These are phyloP conservation scores for Neurospora sp. DNA, from an alignment of 495 filamentous ascomycete species.

Conservation along the genomic window DNA sequence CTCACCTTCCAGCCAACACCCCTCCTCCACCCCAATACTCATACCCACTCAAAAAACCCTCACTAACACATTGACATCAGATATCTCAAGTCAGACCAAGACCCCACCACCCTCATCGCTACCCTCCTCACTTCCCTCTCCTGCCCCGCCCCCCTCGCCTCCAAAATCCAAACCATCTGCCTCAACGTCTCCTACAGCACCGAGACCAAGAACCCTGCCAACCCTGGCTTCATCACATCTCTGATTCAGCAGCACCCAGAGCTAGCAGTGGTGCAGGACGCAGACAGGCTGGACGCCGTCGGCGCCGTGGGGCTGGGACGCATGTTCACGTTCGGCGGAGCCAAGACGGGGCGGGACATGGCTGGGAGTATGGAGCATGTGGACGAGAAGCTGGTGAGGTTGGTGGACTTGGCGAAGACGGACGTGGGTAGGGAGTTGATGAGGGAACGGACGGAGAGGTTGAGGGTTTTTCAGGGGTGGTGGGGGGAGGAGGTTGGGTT, in stretches of 20 bases:
- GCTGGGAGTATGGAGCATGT: slow-evolving; percentile 61
- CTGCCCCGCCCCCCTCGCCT: slow-evolving; percentile 43
- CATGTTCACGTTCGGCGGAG: slow-evolving; percentile 66
- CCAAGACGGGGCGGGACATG: slow-evolving; percentile 46
- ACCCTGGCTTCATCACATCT: slow-evolving; percentile 23
- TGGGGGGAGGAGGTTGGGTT: slow-evolving; percentile 55
- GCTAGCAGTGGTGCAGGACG: slow-evolving; percentile 78
- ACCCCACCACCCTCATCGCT: slow-evolving; percentile 44
- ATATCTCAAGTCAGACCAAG: slow-evolving; percentile 47
- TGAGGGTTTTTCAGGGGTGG: slow-evolving; percentile 56
- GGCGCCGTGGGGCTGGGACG: slow-evolving; percentile 75
- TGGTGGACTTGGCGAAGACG: slow-evolving; percentile 82
- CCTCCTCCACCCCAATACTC: not conserved
- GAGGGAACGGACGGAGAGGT: slow-evolving; percentile 49
- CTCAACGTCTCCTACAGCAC: slow-evolving; percentile 67
- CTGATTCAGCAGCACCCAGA: slow-evolving; percentile 56
- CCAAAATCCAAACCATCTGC: slow-evolving; percentile 56
- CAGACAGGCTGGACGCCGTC: slow-evolving; percentile 80
- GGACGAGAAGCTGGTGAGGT: slow-evolving; percentile 61
- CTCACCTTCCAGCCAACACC: not conserved
- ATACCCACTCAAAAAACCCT: not conserved
- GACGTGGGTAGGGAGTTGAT: slow-evolving; percentile 57
- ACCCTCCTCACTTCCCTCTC: slow-evolving; percentile 49
- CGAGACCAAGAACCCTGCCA: slow-evolving; percentile 50
- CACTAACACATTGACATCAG: not conserved